Evolutionary conservation across 805 yeast species (phyloP).

Genomic region (Yarrowia keelungensis): DNA sequence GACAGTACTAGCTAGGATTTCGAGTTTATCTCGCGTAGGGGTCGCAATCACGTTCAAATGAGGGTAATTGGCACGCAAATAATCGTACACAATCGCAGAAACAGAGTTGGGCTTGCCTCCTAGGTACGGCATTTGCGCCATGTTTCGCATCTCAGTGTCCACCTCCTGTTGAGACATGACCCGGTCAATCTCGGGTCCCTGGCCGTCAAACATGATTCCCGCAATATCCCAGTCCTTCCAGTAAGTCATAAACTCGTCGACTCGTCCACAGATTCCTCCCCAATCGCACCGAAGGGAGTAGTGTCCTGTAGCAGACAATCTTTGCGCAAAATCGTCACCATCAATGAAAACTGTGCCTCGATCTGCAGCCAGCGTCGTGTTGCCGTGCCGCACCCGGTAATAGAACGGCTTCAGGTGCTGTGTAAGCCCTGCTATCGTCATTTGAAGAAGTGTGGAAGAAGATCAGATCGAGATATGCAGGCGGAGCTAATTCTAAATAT

Average conservation of each 20-base stretch:
- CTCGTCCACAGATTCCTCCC: constrained; percentile 13
- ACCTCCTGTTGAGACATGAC: constrained; percentile 2
- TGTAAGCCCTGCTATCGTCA: constrained; percentile 7
- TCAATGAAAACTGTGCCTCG: constrained; percentile 14
- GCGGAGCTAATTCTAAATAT: too few relatives aligned
- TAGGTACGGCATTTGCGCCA: neutral
- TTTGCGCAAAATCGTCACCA: constrained; percentile 5
- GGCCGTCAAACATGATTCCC: constrained; percentile 8
- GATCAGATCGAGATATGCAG: too few relatives aligned
- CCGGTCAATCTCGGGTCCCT: constrained; percentile 32
- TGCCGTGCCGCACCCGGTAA: neutral
- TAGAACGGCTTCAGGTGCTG: constrained; percentile 4
- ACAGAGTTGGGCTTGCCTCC: constrained; percentile 4
- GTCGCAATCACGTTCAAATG: constrained; percentile 8
- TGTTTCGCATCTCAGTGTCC: neutral
- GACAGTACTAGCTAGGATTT: constrained; percentile 12
- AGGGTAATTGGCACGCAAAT: neutral
- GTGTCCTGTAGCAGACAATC: constrained; percentile 9
- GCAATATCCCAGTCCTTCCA: constrained; percentile 28
- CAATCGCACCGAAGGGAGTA: neutral
- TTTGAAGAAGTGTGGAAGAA: neutral
- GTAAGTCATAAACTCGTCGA: neutral
- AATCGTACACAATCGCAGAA: constrained; percentile 6
- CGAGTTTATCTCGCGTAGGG: neutral
- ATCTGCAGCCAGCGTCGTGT: neutral